These are phyloP conservation scores for Acer yangbiense DNA, from an alignment of 345 rosid species.

Conservation along the genomic window DNA sequence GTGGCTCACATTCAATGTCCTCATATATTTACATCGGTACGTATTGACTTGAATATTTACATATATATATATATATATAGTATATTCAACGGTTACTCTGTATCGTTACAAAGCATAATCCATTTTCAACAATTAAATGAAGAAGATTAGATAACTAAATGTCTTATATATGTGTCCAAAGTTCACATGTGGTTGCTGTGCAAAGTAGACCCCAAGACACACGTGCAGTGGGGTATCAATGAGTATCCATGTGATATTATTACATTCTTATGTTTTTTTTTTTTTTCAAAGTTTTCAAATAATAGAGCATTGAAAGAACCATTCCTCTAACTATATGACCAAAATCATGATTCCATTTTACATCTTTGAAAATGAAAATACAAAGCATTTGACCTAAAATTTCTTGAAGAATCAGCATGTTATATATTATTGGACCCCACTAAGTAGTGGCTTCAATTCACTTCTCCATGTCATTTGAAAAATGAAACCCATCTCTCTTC, in stretches of 20 bases:
- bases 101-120: background rate
- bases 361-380: conserved; percentile 15
- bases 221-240: too few relatives aligned
- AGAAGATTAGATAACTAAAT: conserved; percentile 2
- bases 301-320: conserved; percentile 25
- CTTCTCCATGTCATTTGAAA: conserved; percentile 14
- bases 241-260: background rate
- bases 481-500: background rate
- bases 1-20: too few relatives aligned
- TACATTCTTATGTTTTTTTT: too few relatives aligned
- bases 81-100: too few relatives aligned
- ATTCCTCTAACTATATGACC: conserved; percentile 24
- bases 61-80: too few relatives aligned
- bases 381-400: conserved; percentile 22
- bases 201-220: background rate
- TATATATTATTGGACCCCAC: conserved; percentile 16
- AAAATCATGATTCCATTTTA: conserved; percentile 14
- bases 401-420: background rate
- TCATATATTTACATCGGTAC: too few relatives aligned
- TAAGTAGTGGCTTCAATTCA: conserved; percentile 14
- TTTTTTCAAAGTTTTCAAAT: background rate
- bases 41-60: too few relatives aligned
- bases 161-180: background rate
- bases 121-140: background rate
- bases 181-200: conserved; percentile 19